Base-by-base conservation (phyloP, 495 filamentous ascomycete genomes). In the Penicillium bialowiezense region DNA sequence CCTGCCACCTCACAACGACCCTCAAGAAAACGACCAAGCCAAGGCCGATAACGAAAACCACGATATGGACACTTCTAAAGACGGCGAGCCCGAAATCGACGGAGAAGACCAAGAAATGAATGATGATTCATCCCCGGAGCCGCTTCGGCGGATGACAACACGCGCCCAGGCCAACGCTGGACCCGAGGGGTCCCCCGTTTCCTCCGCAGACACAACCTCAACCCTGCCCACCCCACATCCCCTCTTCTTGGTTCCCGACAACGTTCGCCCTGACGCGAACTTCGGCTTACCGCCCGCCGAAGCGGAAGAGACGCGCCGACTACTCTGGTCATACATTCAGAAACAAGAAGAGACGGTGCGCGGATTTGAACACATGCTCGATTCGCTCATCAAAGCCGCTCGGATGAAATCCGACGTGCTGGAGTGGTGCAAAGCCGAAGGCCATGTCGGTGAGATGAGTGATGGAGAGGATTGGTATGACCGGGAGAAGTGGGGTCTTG, bases 401-500 rank as follows among this genome's bases (percentile, higher is more conserved):
- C 81, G 87, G 23, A 82, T 89, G 74, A 81, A 91, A 37, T 82
- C 85, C 47, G 77, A 84, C 36, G 90, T 97, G 9, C 78, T 87
- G 62, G 83, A 87, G 50, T 95, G 89, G 88, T 81, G 79, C 43
- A 92, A 95, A 65, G 90, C 93, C 0, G 95, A 98, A 67, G 89
- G 83, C 5, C 93, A 97, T 59, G 78, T 87, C 19, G 90, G 89
- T 2, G 81, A 86, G 44, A 72, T 96, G 82, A 91, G 87, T 28
- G 91, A 97, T 59, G 90, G 90, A 3, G 91, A 97, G 71, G 91
- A 97, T 62, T 97, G 91, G 90, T 95, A 95, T 64, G 91, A 97
- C 60, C 82, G 81, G 47, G 89, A 93, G 60, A 86, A 87, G 73
- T 96, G 89, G 91, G 84, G 84, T 3, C 64, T 97, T 34, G 84